Conservation (phyloP, 2,329 filamentous ascomycete genomes). For the Diatrype stigma region DNA sequence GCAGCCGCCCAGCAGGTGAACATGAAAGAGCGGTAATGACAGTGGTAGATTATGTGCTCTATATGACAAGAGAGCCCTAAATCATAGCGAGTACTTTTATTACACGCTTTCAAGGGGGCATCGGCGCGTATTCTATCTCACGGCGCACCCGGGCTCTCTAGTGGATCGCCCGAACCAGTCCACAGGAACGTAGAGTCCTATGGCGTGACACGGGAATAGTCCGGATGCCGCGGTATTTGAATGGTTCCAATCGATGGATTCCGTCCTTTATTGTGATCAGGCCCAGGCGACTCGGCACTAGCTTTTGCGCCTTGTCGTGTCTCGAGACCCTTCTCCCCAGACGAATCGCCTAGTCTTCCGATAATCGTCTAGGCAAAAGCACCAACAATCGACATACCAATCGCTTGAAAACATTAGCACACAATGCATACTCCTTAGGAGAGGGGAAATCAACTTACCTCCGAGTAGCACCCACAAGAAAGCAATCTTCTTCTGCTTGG, state of each 20-base stretch:
- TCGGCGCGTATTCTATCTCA: too few relatives aligned
- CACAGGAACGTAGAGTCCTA: too few relatives aligned
- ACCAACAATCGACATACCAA: constrained; percentile 43
- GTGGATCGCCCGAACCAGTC: too few relatives aligned
- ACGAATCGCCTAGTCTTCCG: background rate
- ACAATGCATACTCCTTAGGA: too few relatives aligned
- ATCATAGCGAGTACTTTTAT: background rate
- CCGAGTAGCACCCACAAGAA: constrained; percentile 48
- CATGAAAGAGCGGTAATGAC: background rate
- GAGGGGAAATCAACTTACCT: constrained; percentile 35
- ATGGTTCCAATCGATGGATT: too few relatives aligned
- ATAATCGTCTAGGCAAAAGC: constrained; percentile 36
- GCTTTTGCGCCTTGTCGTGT: too few relatives aligned
- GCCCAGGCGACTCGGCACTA: background rate
- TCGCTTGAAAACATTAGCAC: constrained; percentile 27
- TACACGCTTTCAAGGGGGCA: background rate
- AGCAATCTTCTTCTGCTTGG: constrained; percentile 48
- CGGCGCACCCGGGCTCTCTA: too few relatives aligned
- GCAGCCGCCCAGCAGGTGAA: background rate
- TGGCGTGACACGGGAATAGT: too few relatives aligned
- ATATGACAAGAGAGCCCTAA: background rate
- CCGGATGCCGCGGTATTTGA: too few relatives aligned
- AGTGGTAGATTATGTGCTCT: background rate
- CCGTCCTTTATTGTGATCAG: too few relatives aligned
- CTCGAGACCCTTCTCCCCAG: too few relatives aligned